Evolutionary conservation across 2,329 filamentous ascomycete genomes (phyloP), one percentile per base, ranked within the genome.

Genomic region (Cyphellophora europaea): DNA sequence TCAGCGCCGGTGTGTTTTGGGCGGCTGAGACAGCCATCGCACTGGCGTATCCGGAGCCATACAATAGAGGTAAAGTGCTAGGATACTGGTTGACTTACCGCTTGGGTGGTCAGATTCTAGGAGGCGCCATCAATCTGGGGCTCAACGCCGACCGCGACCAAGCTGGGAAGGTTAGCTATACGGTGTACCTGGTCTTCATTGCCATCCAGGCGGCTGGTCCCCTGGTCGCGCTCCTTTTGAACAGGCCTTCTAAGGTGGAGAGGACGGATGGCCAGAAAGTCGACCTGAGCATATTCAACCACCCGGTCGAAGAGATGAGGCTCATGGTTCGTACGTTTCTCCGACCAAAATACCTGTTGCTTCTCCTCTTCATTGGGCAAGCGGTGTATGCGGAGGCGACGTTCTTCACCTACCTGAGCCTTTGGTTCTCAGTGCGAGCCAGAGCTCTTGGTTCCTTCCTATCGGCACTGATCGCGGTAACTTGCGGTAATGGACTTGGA

Each of bases 1-100:
- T 83, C 19, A 78, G 74, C 0, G 80, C 81, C 0, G 81, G 81
- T 0, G 64, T 85, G 0, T 85, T 85, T 55, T 86, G 81, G 81
- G 77, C 77, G 65, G 74, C 79, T 0, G 81, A 86, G 56, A 77
- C 77, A 1, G 79, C 81, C 0, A 82, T 86, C 37, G 79, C 79
- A 0, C 72, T 85, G 12, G 68, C 74, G 0, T 86, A 86, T 43
- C 79, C 80, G 0, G 80, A 85, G 47, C 77, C 79, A 0, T 74
- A 72, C 50, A 81, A 81, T 31, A 69, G 72, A 36, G 78, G 77
- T 0, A 69, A 69, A n/a, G 73, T 76, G n/a, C 59, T 85, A 0
- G 80, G 78, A 0, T 77, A 79, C 49, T 86, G 81, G 81, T 63
- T 84, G 4, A 69, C 62, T 5, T 74, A 70, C 42, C 65, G 71